These are phyloP conservation scores for Cercophora newfieldiana DNA, from an alignment of 495 filamentous ascomycete genomes.

Conservation along the genomic window DNA sequence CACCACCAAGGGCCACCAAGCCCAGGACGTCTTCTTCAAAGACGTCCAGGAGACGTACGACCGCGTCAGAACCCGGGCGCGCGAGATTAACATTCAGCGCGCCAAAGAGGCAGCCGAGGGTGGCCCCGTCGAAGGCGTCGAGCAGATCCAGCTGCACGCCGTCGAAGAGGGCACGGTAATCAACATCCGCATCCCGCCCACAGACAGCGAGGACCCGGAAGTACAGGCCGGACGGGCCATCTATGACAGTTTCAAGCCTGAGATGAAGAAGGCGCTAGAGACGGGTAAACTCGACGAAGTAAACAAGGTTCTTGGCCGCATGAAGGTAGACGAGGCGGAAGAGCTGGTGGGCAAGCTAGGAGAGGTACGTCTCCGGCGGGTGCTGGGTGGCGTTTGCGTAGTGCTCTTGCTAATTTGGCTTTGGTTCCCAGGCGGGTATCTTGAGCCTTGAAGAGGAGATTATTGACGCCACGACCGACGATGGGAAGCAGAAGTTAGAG, in stretches of 20 bases:
- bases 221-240: conserved; percentile 68
- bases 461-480: conserved; percentile 93
- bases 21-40: conserved; percentile 86
- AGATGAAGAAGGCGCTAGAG: conserved; percentile 77
- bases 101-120: conserved; percentile 64
- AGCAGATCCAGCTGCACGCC: conserved; percentile 96
- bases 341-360: conserved; percentile 81
- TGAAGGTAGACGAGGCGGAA: conserved; percentile 92
- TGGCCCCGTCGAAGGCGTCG: conserved; percentile 60
- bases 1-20: conserved; percentile 87
- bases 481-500: conserved; percentile 75
- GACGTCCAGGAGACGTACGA: conserved; percentile 86
- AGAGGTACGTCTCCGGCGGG: conserved; percentile 47
- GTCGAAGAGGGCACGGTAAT: conserved; percentile 93
- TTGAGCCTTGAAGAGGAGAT: conserved; percentile 88
- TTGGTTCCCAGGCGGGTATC: conserved; percentile 65
- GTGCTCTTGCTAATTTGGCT: conserved; percentile 17
- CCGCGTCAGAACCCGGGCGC: conserved; percentile 73
- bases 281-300: conserved; percentile 88
- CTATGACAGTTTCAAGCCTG: conserved; percentile 79
- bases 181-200: conserved; percentile 76
- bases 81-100: conserved; percentile 70
- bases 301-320: conserved; percentile 88
- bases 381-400: neutral
- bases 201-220: conserved; percentile 62